phyloP scores from a whole-genome alignment of 345 rosid genomes.

The Toxicodendron radicans region DNA sequence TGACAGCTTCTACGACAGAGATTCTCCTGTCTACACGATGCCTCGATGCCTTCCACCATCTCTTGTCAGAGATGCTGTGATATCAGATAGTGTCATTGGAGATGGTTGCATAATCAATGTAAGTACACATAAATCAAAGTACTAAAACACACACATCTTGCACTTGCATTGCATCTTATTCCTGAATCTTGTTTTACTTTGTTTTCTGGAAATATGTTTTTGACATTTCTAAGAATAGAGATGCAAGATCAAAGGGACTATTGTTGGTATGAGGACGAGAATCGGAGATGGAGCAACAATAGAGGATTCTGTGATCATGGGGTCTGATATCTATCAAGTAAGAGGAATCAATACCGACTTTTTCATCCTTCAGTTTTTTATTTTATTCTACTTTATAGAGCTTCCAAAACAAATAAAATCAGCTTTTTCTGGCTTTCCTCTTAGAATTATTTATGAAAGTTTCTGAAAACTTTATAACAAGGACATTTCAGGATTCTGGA shows the following conservation, averaged over 20 bases:
- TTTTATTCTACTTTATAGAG: not conserved
- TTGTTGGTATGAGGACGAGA: conserved; percentile 78
- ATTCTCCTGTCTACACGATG: conserved; percentile 58
- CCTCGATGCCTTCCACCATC: conserved; percentile 81
- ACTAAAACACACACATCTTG: not conserved
- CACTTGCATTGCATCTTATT: conserved; percentile 5
- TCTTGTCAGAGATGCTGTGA: conserved; percentile 46
- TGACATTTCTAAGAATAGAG: conserved; percentile 47
- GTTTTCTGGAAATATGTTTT: conserved; percentile 15
- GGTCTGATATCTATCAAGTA: conserved; percentile 77
- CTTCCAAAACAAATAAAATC: not conserved
- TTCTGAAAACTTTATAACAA: not conserved
- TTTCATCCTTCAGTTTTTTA: not conserved
- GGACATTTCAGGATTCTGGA: not conserved
- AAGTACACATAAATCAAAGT: conserved; percentile 22
- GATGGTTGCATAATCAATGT: conserved; percentile 83
- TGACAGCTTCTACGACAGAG: conserved; percentile 61
- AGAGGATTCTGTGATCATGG: conserved; percentile 79
- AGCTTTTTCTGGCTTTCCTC: not conserved
- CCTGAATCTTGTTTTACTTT: conserved; percentile 8
- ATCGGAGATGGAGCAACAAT: conserved; percentile 54
- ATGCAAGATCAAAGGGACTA: conserved; percentile 72
- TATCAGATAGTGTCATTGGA: conserved; percentile 64
- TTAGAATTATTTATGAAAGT: not conserved
- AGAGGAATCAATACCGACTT: conserved; percentile 4